phyloP scores from a whole-genome alignment of 225 moss, liverwort and hornwort genomes.

The Physcomitrellopsis africana region DNA sequence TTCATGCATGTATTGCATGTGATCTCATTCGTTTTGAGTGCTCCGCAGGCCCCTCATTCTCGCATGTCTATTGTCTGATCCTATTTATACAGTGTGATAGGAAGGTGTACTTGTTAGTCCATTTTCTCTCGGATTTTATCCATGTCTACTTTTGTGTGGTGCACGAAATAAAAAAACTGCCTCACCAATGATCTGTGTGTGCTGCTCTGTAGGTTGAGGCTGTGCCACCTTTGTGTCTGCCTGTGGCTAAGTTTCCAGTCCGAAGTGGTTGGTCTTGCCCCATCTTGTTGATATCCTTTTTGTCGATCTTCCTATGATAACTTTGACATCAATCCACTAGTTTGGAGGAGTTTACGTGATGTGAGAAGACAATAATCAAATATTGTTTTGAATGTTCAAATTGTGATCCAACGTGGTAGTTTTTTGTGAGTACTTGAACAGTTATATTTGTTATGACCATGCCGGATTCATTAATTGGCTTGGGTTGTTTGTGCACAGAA shows the following conservation, averaged over 20 bases:
- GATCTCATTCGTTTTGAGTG: slow-evolving; percentile 11
- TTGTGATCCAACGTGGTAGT: not conserved
- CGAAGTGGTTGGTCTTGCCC: slow-evolving; percentile 45
- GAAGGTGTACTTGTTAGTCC: not conserved
- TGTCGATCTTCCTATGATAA: slow-evolving; percentile 12
- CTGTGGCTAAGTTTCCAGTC: slow-evolving; percentile 30
- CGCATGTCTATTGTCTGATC: slow-evolving; percentile 17
- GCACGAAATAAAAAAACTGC: not conserved
- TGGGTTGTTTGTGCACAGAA: slow-evolving; percentile 33
- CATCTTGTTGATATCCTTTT: slow-evolving; percentile 14
- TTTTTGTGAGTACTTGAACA: not conserved
- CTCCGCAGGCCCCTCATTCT: not conserved
- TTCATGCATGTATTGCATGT: not conserved
- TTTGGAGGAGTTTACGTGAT: slow-evolving; percentile 5
- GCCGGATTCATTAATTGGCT: slow-evolving; percentile 10
- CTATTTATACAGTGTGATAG: slow-evolving; percentile 12
- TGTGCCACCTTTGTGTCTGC: slow-evolving; percentile 52
- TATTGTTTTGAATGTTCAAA: slow-evolving; percentile 24
- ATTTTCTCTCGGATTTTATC: slow-evolving; percentile 13
- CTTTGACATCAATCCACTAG: not conserved
- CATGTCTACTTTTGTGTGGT: slow-evolving; percentile 18
- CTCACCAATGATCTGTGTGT: slow-evolving; percentile 6
- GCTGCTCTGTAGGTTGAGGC: slow-evolving; percentile 56
- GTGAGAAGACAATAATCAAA: not conserved
- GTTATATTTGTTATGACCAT: slow-evolving; percentile 1